Conservation (phyloP, 1,139 yeast genomes). For the Yamadazyma epiphylla region DNA sequence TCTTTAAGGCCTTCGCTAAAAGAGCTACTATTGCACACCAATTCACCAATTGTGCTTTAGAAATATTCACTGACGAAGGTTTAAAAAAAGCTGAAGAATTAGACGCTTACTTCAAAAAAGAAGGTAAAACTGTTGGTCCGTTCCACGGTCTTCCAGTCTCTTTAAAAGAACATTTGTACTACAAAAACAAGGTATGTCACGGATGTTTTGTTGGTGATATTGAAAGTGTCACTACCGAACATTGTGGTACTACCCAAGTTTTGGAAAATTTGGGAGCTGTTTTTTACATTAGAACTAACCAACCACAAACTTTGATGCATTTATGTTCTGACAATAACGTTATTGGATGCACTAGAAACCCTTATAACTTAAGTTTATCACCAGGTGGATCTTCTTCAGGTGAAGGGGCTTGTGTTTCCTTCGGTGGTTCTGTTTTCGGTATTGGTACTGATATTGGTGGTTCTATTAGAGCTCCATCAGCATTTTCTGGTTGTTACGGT, state of each 20-base stretch:
- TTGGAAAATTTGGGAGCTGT: slow-evolving; percentile 62
- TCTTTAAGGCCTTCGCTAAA: slow-evolving; percentile 45
- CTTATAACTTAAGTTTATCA: slow-evolving; percentile 32
- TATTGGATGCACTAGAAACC: slow-evolving; percentile 31
- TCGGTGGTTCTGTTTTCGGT: slow-evolving; percentile 61
- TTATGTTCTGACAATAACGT: slow-evolving; percentile 36
- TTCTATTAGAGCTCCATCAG: slow-evolving; percentile 69
- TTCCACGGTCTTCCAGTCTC: slow-evolving; percentile 47
- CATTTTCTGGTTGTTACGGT: slow-evolving; percentile 62
- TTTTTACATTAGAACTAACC: slow-evolving; percentile 41
- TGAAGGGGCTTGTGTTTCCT: slow-evolving; percentile 62
- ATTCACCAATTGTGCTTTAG: slow-evolving; percentile 26
- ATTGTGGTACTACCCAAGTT: slow-evolving; percentile 25
- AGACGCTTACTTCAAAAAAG: slow-evolving; percentile 34
- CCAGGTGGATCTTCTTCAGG: slow-evolving; percentile 69
- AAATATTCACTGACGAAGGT: slow-evolving; percentile 26
- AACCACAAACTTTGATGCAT: slow-evolving; percentile 44
- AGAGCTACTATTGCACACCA: slow-evolving; percentile 35
- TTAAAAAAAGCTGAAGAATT: slow-evolving; percentile 24
- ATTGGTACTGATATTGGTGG: slow-evolving; percentile 79
- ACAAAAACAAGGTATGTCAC: slow-evolving; percentile 51
- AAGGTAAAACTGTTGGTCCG: slow-evolving; percentile 64
- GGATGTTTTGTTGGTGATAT: slow-evolving; percentile 59
- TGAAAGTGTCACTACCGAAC: slow-evolving; percentile 42
- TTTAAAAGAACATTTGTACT: slow-evolving; percentile 50